Conservation (phyloP, 352 stramenopile genomes). For the Globisporangium splendens region DNA sequence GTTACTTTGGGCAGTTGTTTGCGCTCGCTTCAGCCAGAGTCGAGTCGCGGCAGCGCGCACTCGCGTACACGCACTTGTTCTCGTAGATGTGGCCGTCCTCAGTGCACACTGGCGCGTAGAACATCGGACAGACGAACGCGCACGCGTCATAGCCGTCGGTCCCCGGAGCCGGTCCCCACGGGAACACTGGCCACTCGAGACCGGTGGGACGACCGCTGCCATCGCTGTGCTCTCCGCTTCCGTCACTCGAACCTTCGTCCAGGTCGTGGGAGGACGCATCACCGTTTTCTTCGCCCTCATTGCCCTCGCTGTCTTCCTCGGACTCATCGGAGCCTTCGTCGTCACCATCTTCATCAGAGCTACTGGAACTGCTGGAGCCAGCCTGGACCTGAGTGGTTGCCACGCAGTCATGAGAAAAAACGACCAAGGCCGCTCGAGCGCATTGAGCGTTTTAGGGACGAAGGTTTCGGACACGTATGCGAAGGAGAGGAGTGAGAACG, state of each 20-base stretch:
- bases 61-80: slow-evolving; percentile 16
- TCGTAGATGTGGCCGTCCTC: slow-evolving; percentile 19
- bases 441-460: background rate
- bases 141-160: slow-evolving; percentile 9
- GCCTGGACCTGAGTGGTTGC: too few relatives aligned
- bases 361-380: background rate
- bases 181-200: background rate
- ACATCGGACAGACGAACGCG: slow-evolving; percentile 13
- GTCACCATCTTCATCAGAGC: background rate
- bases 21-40: slow-evolving; percentile 1
- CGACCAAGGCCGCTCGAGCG: background rate
- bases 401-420: background rate
- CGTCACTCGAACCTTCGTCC: background rate
- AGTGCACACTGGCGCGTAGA: slow-evolving; percentile 20
- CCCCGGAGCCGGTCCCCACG: background rate
- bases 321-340: too few relatives aligned
- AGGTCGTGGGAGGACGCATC: too few relatives aligned
- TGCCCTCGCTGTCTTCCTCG: too few relatives aligned
- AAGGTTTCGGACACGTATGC: too few relatives aligned
- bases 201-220: background rate
- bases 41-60: slow-evolving; percentile 12
- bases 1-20: background rate
- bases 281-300: too few relatives aligned
- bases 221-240: background rate
- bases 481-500: too few relatives aligned